Evolutionary conservation across 495 filamentous ascomycete genomes (phyloP).

Genomic region (Achaetomiella virescens): DNA sequence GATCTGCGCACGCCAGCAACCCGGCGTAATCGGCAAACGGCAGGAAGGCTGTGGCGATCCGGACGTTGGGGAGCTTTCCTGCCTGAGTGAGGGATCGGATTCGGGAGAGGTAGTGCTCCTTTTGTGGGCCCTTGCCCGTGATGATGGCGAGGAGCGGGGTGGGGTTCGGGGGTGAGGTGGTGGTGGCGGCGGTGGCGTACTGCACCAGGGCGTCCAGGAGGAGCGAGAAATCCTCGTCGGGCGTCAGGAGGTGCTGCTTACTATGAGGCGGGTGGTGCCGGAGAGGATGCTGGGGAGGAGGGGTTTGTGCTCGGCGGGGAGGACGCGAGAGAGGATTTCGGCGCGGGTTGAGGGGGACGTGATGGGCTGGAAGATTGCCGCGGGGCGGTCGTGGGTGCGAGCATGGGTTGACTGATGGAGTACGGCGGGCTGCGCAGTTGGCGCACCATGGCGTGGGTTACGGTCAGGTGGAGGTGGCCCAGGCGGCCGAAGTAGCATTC

Average conservation of each 20-base stretch:
- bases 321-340: conserved; percentile 54
- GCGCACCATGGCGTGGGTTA: conserved; percentile 79
- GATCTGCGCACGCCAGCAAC: conserved; percentile 79
- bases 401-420: conserved; percentile 53
- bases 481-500: conserved; percentile 62
- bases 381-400: conserved; percentile 84
- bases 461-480: conserved; percentile 72
- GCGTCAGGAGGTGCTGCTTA: conserved; percentile 93
- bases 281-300: conserved; percentile 49
- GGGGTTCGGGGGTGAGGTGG: conserved; percentile 34
- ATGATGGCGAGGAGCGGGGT: conserved; percentile 64
- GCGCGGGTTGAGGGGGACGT: conserved; percentile 38
- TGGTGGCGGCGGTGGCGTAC: conserved; percentile 46
- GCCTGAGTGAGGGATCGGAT: conserved; percentile 54
- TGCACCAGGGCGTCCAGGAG: conserved; percentile 75
- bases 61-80: conserved; percentile 59
- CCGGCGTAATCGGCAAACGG: conserved; percentile 75
- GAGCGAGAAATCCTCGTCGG: conserved; percentile 89
- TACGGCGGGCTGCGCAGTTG: conserved; percentile 60
- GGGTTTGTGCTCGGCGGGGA: conserved; percentile 40
- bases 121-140: conserved; percentile 86
- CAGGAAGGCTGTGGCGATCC: conserved; percentile 76
- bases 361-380: conserved; percentile 72
- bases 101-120: conserved; percentile 61
- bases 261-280: conserved; percentile 58